phyloP scores from a whole-genome alignment of 1,284 basidiomycete species.

The Pseudomicrostroma phylloplanum region DNA sequence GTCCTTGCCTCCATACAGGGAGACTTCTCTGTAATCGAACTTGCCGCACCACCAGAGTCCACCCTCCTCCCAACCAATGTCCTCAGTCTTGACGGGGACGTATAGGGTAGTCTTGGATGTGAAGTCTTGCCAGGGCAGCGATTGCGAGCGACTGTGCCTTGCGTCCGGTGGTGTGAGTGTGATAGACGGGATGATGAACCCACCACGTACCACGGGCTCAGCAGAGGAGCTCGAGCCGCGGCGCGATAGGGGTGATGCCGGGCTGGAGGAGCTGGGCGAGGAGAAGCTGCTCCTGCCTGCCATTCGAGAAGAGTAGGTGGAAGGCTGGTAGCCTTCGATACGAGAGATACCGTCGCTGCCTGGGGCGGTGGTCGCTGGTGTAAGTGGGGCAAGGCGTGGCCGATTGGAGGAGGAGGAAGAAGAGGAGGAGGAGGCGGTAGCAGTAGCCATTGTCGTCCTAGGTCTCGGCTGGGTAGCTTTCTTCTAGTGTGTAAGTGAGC shows the following conservation, averaged over 20 bases:
- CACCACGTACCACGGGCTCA: conserved; percentile 8
- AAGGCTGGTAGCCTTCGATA: not conserved
- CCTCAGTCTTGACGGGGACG: conserved; percentile 39
- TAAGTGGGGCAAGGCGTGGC: not conserved
- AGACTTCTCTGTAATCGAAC: conserved; percentile 29
- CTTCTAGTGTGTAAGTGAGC: too few relatives aligned
- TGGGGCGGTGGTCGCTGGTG: not conserved
- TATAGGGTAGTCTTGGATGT: conserved; percentile 31
- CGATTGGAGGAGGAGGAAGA: too few relatives aligned
- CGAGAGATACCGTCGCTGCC: conserved; percentile 2
- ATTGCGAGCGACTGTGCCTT: conserved; percentile 18
- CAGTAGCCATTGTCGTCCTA: too few relatives aligned
- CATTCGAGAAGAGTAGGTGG: not conserved
- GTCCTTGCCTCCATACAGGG: conserved; percentile 18
- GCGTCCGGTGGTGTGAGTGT: conserved; percentile 28
- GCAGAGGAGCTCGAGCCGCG: not conserved
- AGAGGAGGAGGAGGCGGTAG: too few relatives aligned
- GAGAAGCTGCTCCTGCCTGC: not conserved
- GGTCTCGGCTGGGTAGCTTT: too few relatives aligned
- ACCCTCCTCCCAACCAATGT: conserved; percentile 40
- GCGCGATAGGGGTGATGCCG: not conserved
- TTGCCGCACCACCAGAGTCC: conserved; percentile 42
- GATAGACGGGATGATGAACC: conserved; percentile 27
- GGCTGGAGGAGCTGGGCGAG: not conserved
- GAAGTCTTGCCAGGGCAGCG: conserved; percentile 29